Conservation (phyloP, 768 basidiomycete species). For the Pleurotus djamor region DNA sequence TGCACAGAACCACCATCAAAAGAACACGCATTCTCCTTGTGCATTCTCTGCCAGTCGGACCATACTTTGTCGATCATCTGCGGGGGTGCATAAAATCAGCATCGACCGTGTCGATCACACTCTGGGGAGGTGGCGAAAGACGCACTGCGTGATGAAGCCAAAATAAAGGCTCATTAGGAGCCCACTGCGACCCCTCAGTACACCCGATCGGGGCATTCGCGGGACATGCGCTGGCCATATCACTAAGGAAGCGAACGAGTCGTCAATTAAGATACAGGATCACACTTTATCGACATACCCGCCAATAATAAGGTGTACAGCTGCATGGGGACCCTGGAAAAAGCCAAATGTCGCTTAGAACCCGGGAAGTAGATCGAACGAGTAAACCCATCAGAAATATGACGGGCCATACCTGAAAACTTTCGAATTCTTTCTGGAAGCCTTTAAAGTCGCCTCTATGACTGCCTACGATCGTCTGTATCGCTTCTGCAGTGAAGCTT, state of each 20-base stretch:
- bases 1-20: neutral
- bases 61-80: neutral
- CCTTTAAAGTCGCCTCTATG: slow-evolving; percentile 25
- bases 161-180: slow-evolving; percentile 32
- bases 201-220: slow-evolving; percentile 19
- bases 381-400: too few relatives aligned
- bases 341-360: neutral
- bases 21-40: neutral
- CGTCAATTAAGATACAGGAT: neutral
- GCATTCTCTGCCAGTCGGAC: neutral
- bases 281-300: slow-evolving; percentile 16
- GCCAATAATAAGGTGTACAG: slow-evolving; percentile 27
- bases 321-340: slow-evolving; percentile 26
- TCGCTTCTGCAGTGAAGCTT: slow-evolving; percentile 18
- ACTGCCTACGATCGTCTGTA: slow-evolving; percentile 20
- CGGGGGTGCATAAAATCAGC: neutral
- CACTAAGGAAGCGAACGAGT: slow-evolving; percentile 14
- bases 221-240: slow-evolving; percentile 24
- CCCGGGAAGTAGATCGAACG: too few relatives aligned
- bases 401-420: slow-evolving; percentile 17
- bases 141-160: slow-evolving; percentile 11
- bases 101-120: neutral
- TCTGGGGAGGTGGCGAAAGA: neutral
- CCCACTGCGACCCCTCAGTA: slow-evolving; percentile 20
- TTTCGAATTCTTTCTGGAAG: slow-evolving; percentile 26